phyloP scores from a whole-genome alignment of 768 basidiomycete species.

The Phlebiopsis gigantea region DNA sequence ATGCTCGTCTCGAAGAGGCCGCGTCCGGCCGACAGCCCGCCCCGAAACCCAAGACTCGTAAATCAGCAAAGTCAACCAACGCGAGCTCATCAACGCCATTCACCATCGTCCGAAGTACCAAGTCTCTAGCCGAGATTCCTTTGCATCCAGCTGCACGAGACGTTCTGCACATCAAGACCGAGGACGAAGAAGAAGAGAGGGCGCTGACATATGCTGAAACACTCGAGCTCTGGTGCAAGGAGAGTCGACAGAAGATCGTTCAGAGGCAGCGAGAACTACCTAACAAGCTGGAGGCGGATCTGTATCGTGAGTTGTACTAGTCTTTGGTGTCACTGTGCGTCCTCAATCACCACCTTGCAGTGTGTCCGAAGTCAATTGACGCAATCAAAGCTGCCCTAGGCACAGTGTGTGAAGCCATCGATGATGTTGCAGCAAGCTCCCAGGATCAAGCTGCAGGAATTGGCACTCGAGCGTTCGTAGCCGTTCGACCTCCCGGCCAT shows the following conservation, averaged over 20 bases:
- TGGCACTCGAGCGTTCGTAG: conserved; percentile 60
- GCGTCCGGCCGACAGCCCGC: background rate
- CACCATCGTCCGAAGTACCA: conserved; percentile 46
- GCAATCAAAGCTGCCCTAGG: conserved; percentile 81
- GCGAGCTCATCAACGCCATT: conserved; percentile 26
- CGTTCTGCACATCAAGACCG: conserved; percentile 43
- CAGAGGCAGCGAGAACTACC: conserved; percentile 74
- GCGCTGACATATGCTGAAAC: conserved; percentile 49
- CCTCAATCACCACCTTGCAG: conserved; percentile 39
- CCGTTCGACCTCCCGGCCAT: conserved; percentile 87
- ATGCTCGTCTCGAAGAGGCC: conserved; percentile 58
- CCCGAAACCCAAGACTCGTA: background rate
- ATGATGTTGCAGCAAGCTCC: conserved; percentile 42
- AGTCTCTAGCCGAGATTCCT: conserved; percentile 44
- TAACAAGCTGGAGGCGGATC: conserved; percentile 63
- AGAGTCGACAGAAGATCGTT: conserved; percentile 54
- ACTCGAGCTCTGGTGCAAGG: conserved; percentile 49
- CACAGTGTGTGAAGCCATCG: conserved; percentile 85
- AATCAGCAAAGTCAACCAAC: background rate
- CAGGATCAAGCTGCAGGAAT: no score
- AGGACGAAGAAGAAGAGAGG: background rate
- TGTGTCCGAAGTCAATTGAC: conserved; percentile 67
- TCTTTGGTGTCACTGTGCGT: background rate
- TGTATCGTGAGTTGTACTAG: conserved; percentile 60
- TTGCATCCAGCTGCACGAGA: conserved; percentile 62